Percentiles rank a stretch among this genome's conserved stretches.
These are phyloP conservation scores for Fusarium sp. DNA, from an alignment of 2,329 filamentous ascomycete species.

Conservation along the genomic window DNA sequence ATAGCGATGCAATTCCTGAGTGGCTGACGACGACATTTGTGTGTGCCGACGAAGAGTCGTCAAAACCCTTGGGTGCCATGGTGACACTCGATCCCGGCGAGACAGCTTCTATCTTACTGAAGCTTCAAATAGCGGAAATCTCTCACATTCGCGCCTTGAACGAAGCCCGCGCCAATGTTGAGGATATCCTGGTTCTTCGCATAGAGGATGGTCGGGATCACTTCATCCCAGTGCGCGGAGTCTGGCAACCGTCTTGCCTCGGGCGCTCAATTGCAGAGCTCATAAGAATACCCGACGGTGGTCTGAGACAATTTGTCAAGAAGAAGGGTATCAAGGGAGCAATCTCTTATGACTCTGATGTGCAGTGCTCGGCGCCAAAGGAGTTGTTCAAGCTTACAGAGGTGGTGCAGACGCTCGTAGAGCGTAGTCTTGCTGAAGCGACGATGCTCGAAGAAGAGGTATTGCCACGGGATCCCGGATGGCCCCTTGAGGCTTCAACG, in stretches of 20 bases:
- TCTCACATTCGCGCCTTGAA: slow-evolving; percentile 76
- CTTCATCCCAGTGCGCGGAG: slow-evolving; percentile 82
- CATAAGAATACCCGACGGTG: slow-evolving; percentile 83
- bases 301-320: slow-evolving; percentile 67
- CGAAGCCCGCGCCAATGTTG: slow-evolving; percentile 69
- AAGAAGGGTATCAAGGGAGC: slow-evolving; percentile 54
- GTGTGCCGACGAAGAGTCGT: slow-evolving; percentile 48
- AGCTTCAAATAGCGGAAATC: slow-evolving; percentile 71
- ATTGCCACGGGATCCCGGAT: slow-evolving; percentile 64
- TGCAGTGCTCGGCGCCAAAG: slow-evolving; percentile 82
- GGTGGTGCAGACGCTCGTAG: slow-evolving; percentile 68
- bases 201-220: slow-evolving; percentile 88
- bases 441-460: slow-evolving; percentile 66
- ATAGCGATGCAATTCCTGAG: slow-evolving; percentile 55
- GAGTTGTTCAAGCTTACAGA: slow-evolving; percentile 92
- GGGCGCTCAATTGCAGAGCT: slow-evolving; percentile 89
- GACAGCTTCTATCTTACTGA: slow-evolving; percentile 74
- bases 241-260: slow-evolving; percentile 84
- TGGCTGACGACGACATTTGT: slow-evolving; percentile 80
- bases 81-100: slow-evolving; percentile 86
- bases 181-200: slow-evolving; percentile 88
- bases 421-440: slow-evolving; percentile 67
- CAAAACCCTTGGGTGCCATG: slow-evolving; percentile 51
- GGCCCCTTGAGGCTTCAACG: slow-evolving; percentile 64
- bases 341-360: slow-evolving; percentile 65